Conservation (phyloP, 1,284 basidiomycete genomes). For the Schizopora paradoxa region DNA sequence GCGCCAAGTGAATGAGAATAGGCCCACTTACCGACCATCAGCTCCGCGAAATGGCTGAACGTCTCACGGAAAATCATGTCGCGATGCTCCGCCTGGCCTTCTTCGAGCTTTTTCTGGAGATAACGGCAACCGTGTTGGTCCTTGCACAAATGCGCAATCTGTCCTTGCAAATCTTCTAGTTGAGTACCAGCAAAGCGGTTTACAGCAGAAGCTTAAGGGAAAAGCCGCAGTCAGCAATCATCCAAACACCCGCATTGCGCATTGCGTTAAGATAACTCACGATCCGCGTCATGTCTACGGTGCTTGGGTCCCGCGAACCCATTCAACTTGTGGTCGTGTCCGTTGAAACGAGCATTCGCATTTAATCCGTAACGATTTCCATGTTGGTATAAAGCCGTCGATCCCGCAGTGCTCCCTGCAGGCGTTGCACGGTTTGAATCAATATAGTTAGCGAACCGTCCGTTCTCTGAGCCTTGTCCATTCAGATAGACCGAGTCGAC, state of each 20-base stretch:
- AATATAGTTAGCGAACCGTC: slow-evolving; percentile 61
- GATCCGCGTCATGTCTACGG: slow-evolving; percentile 89
- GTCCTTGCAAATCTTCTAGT: slow-evolving; percentile 92
- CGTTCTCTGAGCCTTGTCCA: slow-evolving; percentile 40
- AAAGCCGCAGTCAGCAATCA: slow-evolving; percentile 4
- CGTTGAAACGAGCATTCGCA: slow-evolving; percentile 44
- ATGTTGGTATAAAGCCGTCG: slow-evolving; percentile 76
- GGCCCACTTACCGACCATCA: slow-evolving; percentile 80
- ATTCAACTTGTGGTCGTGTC: slow-evolving; percentile 72
- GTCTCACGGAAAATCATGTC: slow-evolving; percentile 99
- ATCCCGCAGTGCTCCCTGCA: slow-evolving; percentile 52
- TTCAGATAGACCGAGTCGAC: slow-evolving; percentile 57
- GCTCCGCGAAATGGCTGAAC: slow-evolving; percentile 94
- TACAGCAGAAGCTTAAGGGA: slow-evolving; percentile 47
- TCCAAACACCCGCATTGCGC: slow-evolving; percentile 11
- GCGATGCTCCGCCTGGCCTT: slow-evolving; percentile 88
- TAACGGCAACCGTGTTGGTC: slow-evolving; percentile 99
- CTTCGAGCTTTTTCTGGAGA: slow-evolving; percentile 98
- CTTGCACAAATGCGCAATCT: slow-evolving; percentile 92
- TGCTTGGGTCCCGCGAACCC: slow-evolving; percentile 89
- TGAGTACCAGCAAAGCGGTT: slow-evolving; percentile 94
- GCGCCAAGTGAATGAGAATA: slow-evolving; percentile 7
- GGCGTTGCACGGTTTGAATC: slow-evolving; percentile 43
- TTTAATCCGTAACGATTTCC: slow-evolving; percentile 71
- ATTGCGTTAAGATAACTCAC: slow-evolving; percentile 55